Evolutionary conservation across 2,329 filamentous ascomycete genomes (phyloP), one percentile per base, ranked within the genome.

Genomic region (Ophiocordyceps sinensis): DNA sequence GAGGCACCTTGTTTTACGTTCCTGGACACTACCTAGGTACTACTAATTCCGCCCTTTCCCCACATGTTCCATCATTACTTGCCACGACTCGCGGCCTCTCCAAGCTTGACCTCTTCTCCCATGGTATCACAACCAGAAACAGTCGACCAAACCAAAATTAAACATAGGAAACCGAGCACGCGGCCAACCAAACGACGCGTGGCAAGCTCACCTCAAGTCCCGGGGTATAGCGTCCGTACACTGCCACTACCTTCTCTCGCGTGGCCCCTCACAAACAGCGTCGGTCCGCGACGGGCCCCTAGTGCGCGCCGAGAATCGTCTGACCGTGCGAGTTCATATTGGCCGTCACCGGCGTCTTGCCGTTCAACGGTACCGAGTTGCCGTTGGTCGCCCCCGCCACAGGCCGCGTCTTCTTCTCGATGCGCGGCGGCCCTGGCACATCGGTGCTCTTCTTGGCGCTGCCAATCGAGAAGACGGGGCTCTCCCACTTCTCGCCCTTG

Each of bases 401-500:
- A 4, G 48, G 37, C 23, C 53, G 56, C 3, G 50, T 38, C 62
- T 75, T 77, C 45, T 64, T 64, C 43, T 63, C 59, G 12, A 77
- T 62, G 43, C 62, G 57, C 21, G 72, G 72, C 3, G 70, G 65
- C n/a, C 54, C 57, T 2, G 88, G 87, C 36, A 95, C 71, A 53
- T 82, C 75, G 21, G 64, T 71, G 35, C 84, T 86, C 63, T 81
- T 79, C 42, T 74, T 68, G 11, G 88, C 87, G 36, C 66, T 73
- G 38, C 91, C 89, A 51, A 96, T 82, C 45, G 77, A 81, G 68
- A 98, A 98, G 54, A 98, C 78, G 10, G 89, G 86, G 45, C 84
- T 93, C 70, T 94, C 82, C 91, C 91, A 98, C 61, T 79, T 81
- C 42, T 94, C 84, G 40, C 91, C 91, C 75, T 91, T 86, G 50